Evolutionary conservation across 768 basidiomycete species (phyloP).

Genomic region (Cubamyces lactineus): DNA sequence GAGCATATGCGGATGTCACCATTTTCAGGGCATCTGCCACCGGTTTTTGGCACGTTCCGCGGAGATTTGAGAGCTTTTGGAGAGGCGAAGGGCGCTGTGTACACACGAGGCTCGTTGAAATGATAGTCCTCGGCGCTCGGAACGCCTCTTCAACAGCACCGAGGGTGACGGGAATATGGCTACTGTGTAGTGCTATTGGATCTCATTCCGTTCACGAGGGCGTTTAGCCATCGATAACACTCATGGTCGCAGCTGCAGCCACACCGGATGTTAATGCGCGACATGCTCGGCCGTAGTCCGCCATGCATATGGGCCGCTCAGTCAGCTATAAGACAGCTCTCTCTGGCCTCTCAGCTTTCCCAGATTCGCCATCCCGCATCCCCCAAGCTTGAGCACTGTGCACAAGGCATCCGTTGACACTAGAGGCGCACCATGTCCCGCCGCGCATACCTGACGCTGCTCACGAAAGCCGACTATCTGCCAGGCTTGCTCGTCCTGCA

Average conservation of each 20-base stretch:
- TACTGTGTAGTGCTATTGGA: not conserved
- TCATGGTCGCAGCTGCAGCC: conserved; percentile 5
- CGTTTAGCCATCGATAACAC: conserved; percentile 14
- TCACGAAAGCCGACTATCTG: conserved; percentile 68
- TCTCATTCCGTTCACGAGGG: conserved; percentile 1
- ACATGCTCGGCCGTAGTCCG: conserved; percentile 4
- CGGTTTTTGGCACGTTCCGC: not conserved
- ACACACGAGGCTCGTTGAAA: conserved; percentile 4
- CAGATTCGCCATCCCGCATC: not conserved
- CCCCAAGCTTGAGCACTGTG: not conserved
- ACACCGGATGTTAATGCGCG: not conserved
- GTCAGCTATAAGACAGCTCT: conserved; percentile 15
- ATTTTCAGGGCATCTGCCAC: not conserved
- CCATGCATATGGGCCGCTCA: conserved; percentile 2
- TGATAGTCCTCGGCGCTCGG: not conserved
- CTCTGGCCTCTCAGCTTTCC: not conserved
- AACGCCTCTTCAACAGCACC: not conserved
- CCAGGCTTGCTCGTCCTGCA: conserved; percentile 60
- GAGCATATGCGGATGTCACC: not conserved
- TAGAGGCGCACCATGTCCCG: conserved; percentile 21
- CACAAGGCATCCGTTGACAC: not conserved
- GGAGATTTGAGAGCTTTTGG: not conserved
- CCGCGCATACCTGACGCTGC: conserved; percentile 74
- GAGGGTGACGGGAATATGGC: not conserved
- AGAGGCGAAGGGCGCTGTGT: not conserved